Base-by-base conservation (phyloP, 2,329 filamentous ascomycete genomes). In the Sclerotinia minor region DNA sequence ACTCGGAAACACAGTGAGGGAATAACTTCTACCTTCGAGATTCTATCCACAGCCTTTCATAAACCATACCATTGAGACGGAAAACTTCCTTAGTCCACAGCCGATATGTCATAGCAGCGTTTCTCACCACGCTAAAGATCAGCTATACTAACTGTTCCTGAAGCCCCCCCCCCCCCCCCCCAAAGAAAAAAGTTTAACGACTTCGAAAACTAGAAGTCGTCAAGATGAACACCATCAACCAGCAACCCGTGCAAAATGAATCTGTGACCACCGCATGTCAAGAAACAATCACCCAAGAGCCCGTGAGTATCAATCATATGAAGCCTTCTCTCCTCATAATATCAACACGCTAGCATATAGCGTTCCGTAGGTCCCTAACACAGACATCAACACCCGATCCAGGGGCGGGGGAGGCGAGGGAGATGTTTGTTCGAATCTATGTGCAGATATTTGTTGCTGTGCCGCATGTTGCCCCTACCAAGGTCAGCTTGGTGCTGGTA, bases 381-480 rank as follows among this genome's bases (percentile, higher is more conserved):
- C 21, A 9, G 1, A 3, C 6, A 55, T 55, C 29, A 21, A 11
- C 38, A 6, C 32, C 19, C 2, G 3, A 21, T 35, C 21, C 29
- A 38, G n/a, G 6, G 13, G 9, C 13, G 11, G 11, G n/a, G 7
- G n/a, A 5, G 8, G 35, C 35, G 8, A 35, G 9, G 35, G 7
- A 35, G 6, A 35, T 8, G 7, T 1, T 35, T 9, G 7, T 35
- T 0, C n/a, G 19, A 5, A 54, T 1, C 0, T 0, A 13, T 54
- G 9, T 54, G 19, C 0, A 35, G 52, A 5, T 11, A 2, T 2
- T 8, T 3, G 19, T n/a, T 4, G 19, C 19, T 9, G 9, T 5
- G 4, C 0, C 29, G 0, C 19, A 54, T 35, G 26, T 19, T 35
- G 19, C 19, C 29, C 52, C 35, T 15, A 13, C 2, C 19, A 35